Evolutionary conservation across 768 basidiomycete species (phyloP).

Genomic region (Mycena filopes): DNA sequence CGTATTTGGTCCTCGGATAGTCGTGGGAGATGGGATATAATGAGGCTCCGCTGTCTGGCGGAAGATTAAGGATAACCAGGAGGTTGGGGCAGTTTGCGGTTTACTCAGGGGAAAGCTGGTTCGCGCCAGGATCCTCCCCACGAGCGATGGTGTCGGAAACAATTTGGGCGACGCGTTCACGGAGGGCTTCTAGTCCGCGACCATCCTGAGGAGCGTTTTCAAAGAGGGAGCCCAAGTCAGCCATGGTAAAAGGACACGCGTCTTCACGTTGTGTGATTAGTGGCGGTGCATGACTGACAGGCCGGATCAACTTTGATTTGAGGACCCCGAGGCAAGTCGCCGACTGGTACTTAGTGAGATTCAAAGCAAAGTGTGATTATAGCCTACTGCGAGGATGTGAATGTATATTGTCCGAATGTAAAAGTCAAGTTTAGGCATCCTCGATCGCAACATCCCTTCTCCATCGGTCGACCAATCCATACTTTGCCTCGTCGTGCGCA

Average conservation of each 20-base stretch:
- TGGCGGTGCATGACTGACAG: not conserved
- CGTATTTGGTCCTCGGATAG: conserved; percentile 62
- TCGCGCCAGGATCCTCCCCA: conserved; percentile 23
- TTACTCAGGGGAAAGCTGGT: conserved; percentile 28
- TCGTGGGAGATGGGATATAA: conserved; percentile 59
- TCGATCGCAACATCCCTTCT: conserved; percentile 81
- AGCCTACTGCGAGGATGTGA: not conserved
- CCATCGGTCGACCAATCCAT: conserved; percentile 82
- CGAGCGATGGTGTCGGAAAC: conserved; percentile 26
- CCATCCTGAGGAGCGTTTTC: conserved; percentile 10
- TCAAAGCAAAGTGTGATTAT: too few relatives aligned
- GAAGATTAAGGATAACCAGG: not conserved
- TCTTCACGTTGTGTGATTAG: conserved; percentile 6
- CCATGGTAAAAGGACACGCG: conserved; percentile 21
- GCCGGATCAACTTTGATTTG: too few relatives aligned
- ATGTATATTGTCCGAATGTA: conserved; percentile 6
- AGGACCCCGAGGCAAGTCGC: too few relatives aligned
- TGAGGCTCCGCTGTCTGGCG: conserved; percentile 52
- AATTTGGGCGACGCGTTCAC: conserved; percentile 26
- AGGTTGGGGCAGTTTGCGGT: not conserved
- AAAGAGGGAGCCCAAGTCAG: conserved; percentile 25
- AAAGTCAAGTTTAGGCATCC: conserved; percentile 41
- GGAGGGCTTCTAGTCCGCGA: conserved; percentile 8
- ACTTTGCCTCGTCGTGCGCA: conserved; percentile 72
- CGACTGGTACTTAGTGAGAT: too few relatives aligned